phyloP scores from a whole-genome alignment of 2,329 filamentous ascomycete species.

The Calonectria henricotiae region DNA sequence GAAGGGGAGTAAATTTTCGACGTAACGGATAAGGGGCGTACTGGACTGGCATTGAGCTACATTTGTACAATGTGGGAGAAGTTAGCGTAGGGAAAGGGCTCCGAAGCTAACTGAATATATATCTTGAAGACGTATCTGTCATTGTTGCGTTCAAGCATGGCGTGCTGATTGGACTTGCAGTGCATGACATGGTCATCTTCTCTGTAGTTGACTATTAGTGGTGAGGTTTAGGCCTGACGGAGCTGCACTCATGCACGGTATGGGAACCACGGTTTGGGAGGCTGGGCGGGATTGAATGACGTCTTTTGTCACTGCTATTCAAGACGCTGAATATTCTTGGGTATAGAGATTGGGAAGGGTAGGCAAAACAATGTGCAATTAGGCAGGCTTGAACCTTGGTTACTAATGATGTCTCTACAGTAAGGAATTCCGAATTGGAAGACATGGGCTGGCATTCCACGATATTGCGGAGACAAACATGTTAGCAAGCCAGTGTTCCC shows the following conservation, averaged over 20 bases:
- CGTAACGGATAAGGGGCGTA: slow-evolving; percentile 32
- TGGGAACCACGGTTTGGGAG: not conserved
- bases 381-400: not conserved
- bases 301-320: not conserved
- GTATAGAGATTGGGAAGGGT: not conserved
- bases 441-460: not conserved
- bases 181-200: slow-evolving; percentile 24
- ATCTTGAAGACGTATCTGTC: not conserved
- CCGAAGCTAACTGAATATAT: slow-evolving; percentile 22
- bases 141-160: not conserved
- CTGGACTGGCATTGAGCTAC: slow-evolving; percentile 23
- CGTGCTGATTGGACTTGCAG: not conserved
- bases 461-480: not conserved
- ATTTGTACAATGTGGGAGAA: slow-evolving; percentile 17
- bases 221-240: slow-evolving; percentile 33
- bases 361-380: not conserved
- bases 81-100: slow-evolving; percentile 23
- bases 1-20: slow-evolving; percentile 53
- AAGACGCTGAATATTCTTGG: not conserved
- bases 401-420: not conserved
- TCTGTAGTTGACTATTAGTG: slow-evolving; percentile 16
- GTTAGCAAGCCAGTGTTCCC: not conserved
- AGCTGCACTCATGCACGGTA: slow-evolving; percentile 35
- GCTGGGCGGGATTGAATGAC: not conserved
- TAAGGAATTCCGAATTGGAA: not conserved